These are phyloP conservation scores for Trametes sp. DNA, from an alignment of 1,284 basidiomycete genomes.

Conservation along the genomic window DNA sequence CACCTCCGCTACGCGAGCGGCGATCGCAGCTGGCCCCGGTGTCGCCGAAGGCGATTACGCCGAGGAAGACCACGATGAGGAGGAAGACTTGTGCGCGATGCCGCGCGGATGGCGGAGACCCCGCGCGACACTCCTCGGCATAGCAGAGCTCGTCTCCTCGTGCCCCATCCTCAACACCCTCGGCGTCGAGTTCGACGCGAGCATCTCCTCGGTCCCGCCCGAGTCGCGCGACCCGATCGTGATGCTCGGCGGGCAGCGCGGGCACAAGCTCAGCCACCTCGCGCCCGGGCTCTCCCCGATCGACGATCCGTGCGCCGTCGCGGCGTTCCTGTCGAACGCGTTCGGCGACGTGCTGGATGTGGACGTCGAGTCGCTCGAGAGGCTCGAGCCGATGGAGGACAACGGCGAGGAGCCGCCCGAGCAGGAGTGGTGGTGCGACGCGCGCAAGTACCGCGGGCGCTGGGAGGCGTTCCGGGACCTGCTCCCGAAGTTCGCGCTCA, in stretches of 20 bases:
- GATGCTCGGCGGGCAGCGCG: too few relatives aligned
- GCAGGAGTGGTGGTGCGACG: neutral
- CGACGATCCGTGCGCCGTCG: neutral
- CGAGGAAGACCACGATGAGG: neutral
- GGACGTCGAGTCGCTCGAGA: neutral
- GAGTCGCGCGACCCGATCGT: neutral
- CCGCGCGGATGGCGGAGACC: neutral
- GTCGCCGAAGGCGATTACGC: neutral
- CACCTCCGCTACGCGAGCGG: neutral
- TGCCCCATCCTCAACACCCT: neutral
- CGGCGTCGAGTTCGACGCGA: neutral
- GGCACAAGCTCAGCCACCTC: neutral
- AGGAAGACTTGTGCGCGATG: neutral
- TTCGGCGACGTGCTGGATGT: neutral
- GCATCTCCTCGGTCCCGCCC: neutral
- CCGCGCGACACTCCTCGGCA: neutral
- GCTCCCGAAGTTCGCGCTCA: neutral
- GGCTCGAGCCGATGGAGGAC: neutral
- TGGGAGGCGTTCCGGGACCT: neutral
- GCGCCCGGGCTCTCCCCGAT: conserved; percentile 7
- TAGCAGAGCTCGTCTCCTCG: neutral
- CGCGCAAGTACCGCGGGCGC: neutral
- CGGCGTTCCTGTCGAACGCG: conserved; percentile 10
- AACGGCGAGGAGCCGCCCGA: neutral
- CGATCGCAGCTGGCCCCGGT: neutral